Conservation (phyloP, 495 filamentous ascomycete genomes). For the Neurospora pannonica region DNA sequence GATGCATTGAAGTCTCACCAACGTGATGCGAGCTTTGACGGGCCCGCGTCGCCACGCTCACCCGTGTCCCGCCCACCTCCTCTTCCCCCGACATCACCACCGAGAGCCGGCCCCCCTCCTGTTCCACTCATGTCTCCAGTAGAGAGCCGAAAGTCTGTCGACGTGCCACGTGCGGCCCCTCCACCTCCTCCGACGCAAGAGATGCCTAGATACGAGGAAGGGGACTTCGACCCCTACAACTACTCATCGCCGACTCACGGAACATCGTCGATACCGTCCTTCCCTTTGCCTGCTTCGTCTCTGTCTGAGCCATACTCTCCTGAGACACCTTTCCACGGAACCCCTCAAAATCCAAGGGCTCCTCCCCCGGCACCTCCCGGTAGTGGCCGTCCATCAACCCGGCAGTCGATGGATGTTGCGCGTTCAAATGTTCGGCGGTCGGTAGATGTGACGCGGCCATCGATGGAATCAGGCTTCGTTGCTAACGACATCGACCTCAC, state of each 20-base stretch:
- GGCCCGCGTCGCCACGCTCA: constrained; percentile 36
- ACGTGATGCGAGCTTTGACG: constrained; percentile 62
- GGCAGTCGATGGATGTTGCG: constrained; percentile 63
- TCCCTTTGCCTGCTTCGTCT: constrained; percentile 43
- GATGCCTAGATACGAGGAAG: constrained; percentile 44
- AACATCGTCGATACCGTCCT: constrained; percentile 22
- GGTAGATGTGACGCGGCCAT: constrained; percentile 51
- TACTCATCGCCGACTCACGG: constrained; percentile 41
- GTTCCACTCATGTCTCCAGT: constrained; percentile 46
- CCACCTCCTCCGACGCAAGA: constrained; percentile 50
- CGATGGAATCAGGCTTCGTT: constrained; percentile 68
- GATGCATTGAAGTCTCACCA: constrained; percentile 82
- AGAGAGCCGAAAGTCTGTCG: constrained; percentile 41
- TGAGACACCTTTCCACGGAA: constrained; percentile 9
- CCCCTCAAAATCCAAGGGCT: constrained; percentile 30
- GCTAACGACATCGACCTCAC: constrained; percentile 79
- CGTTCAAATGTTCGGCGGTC: constrained; percentile 54
- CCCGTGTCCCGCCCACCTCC: constrained; percentile 36
- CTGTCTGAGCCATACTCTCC: constrained; percentile 25
- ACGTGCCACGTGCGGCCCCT: constrained; percentile 61
- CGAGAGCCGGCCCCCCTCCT: constrained; percentile 45
- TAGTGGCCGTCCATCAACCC: constrained; percentile 35
- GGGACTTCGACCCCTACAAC: constrained; percentile 68
- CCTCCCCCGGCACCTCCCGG: constrained; percentile 40
- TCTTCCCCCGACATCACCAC: constrained; percentile 37